These are phyloP conservation scores for Monosiga brevicollis DNA, from an alignment of 78 protist genomes.

Conservation along the genomic window DNA sequence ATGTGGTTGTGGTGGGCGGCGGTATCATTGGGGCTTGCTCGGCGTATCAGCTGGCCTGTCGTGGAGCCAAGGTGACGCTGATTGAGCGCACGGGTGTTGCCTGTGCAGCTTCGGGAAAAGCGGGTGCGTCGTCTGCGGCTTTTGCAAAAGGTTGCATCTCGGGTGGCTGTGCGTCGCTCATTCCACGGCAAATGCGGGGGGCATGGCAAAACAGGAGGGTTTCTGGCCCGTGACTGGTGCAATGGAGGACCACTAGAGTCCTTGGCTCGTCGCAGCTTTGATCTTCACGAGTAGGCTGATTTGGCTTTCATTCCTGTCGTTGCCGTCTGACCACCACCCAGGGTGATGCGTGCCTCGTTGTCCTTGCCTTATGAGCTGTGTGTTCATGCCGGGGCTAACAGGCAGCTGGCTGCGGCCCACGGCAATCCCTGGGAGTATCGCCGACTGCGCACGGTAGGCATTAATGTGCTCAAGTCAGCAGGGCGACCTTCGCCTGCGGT, in stretches of 20 bases:
- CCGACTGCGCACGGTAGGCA: background rate
- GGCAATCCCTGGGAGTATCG: background rate
- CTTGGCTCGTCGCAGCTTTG: background rate
- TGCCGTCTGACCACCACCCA: too few species aligned
- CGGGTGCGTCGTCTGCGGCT: too few species aligned
- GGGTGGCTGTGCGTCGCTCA: too few species aligned
- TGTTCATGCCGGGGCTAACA: too few species aligned
- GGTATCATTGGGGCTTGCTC: background rate
- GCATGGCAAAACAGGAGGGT: too few species aligned
- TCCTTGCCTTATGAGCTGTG: too few species aligned
- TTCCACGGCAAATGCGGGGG: too few species aligned
- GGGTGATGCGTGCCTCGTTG: too few species aligned
- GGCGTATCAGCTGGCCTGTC: background rate
- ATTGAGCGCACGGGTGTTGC: slow-evolving; percentile 10
- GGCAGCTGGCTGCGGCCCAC: background rate
- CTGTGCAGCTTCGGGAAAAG: slow-evolving; percentile 19
- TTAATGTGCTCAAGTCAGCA: too few species aligned
- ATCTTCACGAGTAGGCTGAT: slow-evolving; percentile 16
- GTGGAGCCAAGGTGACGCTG: background rate
- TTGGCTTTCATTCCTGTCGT: too few species aligned
- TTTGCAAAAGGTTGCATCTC: too few species aligned
- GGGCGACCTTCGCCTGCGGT: too few species aligned
- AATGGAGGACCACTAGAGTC: background rate
- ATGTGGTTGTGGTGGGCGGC: background rate
- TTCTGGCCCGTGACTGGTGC: slow-evolving; percentile 33